Evolutionary conservation across 78 protist genomes (phyloP).

Genomic region (Speleostelium caveatum): DNA sequence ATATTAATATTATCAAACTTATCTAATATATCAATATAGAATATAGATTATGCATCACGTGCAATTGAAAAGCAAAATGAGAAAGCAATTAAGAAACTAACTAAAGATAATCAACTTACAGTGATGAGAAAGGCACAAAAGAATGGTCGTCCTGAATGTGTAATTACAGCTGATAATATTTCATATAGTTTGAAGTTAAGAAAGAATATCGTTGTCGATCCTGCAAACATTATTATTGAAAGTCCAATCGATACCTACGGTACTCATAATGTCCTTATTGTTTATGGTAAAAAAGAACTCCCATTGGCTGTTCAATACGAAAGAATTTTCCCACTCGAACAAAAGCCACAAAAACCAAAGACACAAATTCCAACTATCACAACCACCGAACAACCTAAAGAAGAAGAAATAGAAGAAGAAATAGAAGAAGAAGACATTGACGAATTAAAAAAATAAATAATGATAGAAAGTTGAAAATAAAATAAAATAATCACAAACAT

Average conservation of each 20-base stretch:
- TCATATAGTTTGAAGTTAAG: constrained; percentile 73
- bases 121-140: constrained; percentile 21
- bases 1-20: not conserved
- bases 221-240: constrained; percentile 1
- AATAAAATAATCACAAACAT: no score
- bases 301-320: constrained; percentile 1
- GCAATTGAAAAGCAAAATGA: constrained; percentile 1
- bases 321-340: no score
- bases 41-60: constrained; percentile 42
- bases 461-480: no score
- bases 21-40: constrained; percentile 36
- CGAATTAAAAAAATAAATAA: no score
- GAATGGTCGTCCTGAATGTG: constrained; percentile 3
- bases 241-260: constrained; percentile 35
- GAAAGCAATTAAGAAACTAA: constrained; percentile 48
- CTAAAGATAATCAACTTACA: constrained; percentile 2
- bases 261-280: not conserved
- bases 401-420: not conserved
- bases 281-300: constrained; percentile 4
- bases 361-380: not conserved
- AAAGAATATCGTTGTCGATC: constrained; percentile 30
- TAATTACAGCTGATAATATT: constrained; percentile 31
- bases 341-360: constrained; percentile 38
- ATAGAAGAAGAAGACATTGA: no score
- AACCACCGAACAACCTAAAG: not conserved